phyloP scores from a whole-genome alignment of 2,329 filamentous ascomycete species.

The Ceratocystis lukuohia region DNA sequence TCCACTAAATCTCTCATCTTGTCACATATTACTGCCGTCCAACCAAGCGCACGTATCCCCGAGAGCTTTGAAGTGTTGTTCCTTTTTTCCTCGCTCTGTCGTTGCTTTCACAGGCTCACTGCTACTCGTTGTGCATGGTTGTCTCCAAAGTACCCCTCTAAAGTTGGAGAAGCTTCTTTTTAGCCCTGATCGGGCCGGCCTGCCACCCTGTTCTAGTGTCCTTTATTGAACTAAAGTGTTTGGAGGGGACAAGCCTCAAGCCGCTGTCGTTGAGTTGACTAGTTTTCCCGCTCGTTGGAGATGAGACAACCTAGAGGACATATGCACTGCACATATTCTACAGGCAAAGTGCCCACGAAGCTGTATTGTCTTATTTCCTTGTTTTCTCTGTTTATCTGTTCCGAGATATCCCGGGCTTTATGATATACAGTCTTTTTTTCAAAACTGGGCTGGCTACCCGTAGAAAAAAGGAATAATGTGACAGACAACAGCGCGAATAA shows the following conservation, averaged over 20 bases:
- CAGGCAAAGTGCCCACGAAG: too few species aligned
- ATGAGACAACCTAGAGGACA: neutral
- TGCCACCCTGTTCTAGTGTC: neutral
- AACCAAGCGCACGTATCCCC: neutral
- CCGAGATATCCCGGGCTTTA: neutral
- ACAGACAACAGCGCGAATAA: neutral
- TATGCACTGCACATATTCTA: neutral
- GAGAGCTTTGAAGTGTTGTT: neutral
- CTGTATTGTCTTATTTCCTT: neutral
- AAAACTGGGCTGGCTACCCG: neutral
- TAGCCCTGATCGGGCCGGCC: neutral
- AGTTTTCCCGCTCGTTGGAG: neutral
- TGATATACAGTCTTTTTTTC: too few species aligned
- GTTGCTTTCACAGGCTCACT: neutral
- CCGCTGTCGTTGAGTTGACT: neutral
- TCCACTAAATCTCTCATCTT: neutral
- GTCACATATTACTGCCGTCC: neutral
- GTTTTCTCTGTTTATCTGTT: neutral
- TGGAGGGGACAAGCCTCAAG: neutral
- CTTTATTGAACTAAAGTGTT: neutral
- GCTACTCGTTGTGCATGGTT: neutral
- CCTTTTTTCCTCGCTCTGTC: neutral
- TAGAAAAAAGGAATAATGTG: neutral
- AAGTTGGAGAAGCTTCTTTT: conserved; percentile 4
- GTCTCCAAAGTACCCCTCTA: neutral